Base-by-base conservation (phyloP, 164 flowering plant species). In the Magnolia sinica region DNA sequence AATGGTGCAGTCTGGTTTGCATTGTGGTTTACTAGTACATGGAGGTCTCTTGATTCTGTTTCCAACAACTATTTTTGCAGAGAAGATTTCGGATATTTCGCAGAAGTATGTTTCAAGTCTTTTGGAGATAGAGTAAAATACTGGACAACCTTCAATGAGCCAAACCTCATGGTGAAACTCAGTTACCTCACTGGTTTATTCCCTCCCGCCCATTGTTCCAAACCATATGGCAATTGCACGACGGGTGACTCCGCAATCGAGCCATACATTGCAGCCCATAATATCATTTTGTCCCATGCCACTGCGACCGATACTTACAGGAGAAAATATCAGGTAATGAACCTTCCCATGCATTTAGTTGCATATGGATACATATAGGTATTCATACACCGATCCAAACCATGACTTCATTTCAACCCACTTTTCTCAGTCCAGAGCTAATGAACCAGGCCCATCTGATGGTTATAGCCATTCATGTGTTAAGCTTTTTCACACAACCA, bases 111-210 rank as follows among this genome's bases (percentile, higher is more conserved):
- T 64, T 73, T 73, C 29, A 61, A 64, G 29, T 24, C 23, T 19
- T 73, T 73, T 73, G 76, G 76, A 7, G 76, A 73, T 24, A 73
- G 76, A 49, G 76, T 73, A 8, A 73, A 73, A 49, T 73, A 73
- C 55, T 73, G 76, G 76, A 64, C 52, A 8, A 73, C 76, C 8
- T 37, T 73, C 55, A 73, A 73, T 63, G 76, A 73, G 55, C 68
- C 76, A 8, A 63, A 29, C 14, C 11, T 19, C 6, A 20, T 73
- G 76, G 76, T 73, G 9, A 37, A 37, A 29, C 1, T 5, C 5
- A 50, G 76, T n/a, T 73, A 73, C 76, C 24, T 18, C 55, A 61
- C 52, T 3, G 76, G 76, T 14, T 19, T 2, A 16, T 73, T 29
- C 68, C 76, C 76, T 11, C 76, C 76, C 8, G 13, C 18, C 68